A percentile compares a stretch with the other conserved stretches of the same genome.
These are phyloP conservation scores for Fusarium nodosum DNA, from an alignment of 2,329 filamentous ascomycete genomes.

Conservation along the genomic window DNA sequence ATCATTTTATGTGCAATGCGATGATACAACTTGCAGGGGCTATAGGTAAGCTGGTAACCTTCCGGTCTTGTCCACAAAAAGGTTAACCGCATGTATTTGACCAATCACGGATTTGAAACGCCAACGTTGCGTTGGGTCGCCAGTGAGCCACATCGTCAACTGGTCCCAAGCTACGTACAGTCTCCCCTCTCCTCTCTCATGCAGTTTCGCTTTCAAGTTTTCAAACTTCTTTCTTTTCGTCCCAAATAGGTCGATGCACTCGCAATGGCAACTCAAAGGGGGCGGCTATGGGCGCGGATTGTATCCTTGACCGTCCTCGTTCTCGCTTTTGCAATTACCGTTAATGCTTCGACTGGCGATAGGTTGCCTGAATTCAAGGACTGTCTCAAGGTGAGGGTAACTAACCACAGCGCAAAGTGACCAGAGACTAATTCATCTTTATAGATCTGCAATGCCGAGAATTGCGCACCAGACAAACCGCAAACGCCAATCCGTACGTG, in stretches of 20 bases:
- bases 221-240: slow-evolving; percentile 12
- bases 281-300: slow-evolving; percentile 52
- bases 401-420: slow-evolving; percentile 1
- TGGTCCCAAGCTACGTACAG: slow-evolving; percentile 5
- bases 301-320: slow-evolving; percentile 55
- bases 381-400: slow-evolving; percentile 79
- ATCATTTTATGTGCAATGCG: not conserved
- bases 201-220: slow-evolving; percentile 15
- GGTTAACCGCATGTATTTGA: not conserved
- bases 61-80: slow-evolving; percentile 41
- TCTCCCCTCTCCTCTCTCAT: slow-evolving; percentile 26
- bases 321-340: slow-evolving; percentile 59
- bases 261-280: slow-evolving; percentile 53
- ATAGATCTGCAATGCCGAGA: slow-evolving; percentile 83
- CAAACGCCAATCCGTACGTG: slow-evolving; percentile 77
- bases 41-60: not conserved
- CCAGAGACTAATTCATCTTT: slow-evolving; percentile 28
- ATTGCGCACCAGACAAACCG: slow-evolving; percentile 75
- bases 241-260: slow-evolving; percentile 49
- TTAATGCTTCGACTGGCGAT: slow-evolving; percentile 83
- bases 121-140: slow-evolving; percentile 28
- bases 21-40: not conserved
- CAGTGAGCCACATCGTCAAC: slow-evolving; percentile 44
- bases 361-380: slow-evolving; percentile 86
- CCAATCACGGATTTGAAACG: slow-evolving; percentile 42